Evolutionary conservation across 768 basidiomycete species (phyloP).

Genomic region (Tylopilus felleus): DNA sequence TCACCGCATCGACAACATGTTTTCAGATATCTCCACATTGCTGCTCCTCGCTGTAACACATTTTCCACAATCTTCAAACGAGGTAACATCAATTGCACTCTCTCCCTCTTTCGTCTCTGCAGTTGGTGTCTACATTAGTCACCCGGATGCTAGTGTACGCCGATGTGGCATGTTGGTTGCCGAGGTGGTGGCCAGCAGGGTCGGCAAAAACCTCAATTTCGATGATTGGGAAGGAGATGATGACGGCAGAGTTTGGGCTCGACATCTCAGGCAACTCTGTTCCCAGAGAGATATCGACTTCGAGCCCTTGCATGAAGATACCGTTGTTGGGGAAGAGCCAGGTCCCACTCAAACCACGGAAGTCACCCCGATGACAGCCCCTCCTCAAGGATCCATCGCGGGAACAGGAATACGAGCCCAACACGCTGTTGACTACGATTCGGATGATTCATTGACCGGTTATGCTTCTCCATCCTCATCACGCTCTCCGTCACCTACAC

Average conservation of each 20-base stretch:
- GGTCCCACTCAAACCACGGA: constrained; percentile 17
- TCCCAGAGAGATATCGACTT: constrained; percentile 51
- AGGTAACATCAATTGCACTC: constrained; percentile 44
- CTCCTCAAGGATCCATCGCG: background rate
- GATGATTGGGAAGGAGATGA: constrained; percentile 80
- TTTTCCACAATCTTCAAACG: constrained; percentile 49
- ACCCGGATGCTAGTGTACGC: constrained; percentile 72
- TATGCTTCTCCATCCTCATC: constrained; percentile 67
- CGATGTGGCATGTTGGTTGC: constrained; percentile 91
- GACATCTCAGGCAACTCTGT: constrained; percentile 54
- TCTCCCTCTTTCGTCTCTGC: constrained; percentile 63
- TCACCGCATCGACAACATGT: background rate
- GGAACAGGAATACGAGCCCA: constrained; percentile 6
- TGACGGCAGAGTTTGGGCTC: constrained; percentile 60
- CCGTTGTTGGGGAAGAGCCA: background rate
- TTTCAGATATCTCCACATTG: constrained; percentile 67
- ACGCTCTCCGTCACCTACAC: constrained; percentile 77
- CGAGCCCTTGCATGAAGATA: constrained; percentile 25
- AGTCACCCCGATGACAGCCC: background rate
- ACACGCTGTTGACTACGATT: constrained; percentile 51
- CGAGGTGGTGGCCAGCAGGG: constrained; percentile 66
- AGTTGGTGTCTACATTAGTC: constrained; percentile 72
- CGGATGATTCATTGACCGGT: constrained; percentile 78
- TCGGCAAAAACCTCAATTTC: constrained; percentile 70
- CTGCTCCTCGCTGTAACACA: constrained; percentile 65